Evolutionary conservation across 768 basidiomycete species (phyloP).

Genomic region (Suillus variegatus): DNA sequence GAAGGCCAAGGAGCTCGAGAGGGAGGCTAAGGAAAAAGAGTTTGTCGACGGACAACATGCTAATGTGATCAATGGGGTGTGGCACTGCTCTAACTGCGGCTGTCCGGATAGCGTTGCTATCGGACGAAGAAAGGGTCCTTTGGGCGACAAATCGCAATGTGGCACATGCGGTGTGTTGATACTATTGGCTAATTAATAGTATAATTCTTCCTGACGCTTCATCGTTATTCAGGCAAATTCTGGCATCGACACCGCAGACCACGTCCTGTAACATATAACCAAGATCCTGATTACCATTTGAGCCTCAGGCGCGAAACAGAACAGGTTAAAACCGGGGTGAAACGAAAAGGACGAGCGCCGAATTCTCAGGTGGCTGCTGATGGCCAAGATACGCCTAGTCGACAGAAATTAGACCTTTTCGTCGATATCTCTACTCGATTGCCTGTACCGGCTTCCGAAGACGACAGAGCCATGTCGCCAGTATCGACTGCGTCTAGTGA

Average conservation of each 20-base stretch:
- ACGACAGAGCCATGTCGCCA: constrained; percentile 65
- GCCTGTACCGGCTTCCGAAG: constrained; percentile 37
- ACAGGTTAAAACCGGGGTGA: constrained; percentile 49
- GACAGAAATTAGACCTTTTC: constrained; percentile 38
- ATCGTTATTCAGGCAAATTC: constrained; percentile 65
- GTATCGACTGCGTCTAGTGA: constrained; percentile 74
- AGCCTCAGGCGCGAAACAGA: constrained; percentile 59
- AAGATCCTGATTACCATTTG: constrained; percentile 70
- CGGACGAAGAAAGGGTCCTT: constrained; percentile 84
- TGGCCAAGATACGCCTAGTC: constrained; percentile 57
- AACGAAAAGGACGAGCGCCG: constrained; percentile 44
- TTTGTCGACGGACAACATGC: constrained; percentile 82
- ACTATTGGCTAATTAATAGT: constrained; percentile 10
- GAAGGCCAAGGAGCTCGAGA: constrained; percentile 70
- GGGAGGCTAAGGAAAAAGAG: constrained; percentile 83
- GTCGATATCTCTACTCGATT: constrained; percentile 36
- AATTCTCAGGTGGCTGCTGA: constrained; percentile 25
- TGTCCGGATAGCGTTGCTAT: constrained; percentile 86
- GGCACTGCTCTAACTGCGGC: constrained; percentile 96
- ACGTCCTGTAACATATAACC: constrained; percentile 77
- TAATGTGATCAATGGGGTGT: constrained; percentile 80
- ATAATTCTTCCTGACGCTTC: constrained; percentile 8
- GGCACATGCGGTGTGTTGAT: constrained; percentile 79
- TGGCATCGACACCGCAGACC: constrained; percentile 87
- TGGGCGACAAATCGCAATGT: constrained; percentile 90